These are phyloP conservation scores for Rhodosorus marinus DNA, from an alignment of 23 red algal genomes.

Conservation along the genomic window DNA sequence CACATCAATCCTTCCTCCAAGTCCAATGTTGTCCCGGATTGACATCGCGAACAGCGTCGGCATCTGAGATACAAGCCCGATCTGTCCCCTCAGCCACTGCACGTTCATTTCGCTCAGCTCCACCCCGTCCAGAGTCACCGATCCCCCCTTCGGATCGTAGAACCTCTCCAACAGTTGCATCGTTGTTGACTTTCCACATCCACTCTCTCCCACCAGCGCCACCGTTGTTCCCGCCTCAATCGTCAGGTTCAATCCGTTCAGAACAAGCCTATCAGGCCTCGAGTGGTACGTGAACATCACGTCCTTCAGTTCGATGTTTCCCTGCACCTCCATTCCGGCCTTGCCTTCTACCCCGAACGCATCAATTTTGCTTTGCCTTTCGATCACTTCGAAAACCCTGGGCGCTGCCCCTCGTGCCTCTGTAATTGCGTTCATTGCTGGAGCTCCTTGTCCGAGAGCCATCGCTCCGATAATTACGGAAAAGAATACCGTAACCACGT, in stretches of 20 bases:
- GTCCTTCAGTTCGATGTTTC: slow-evolving; percentile 31
- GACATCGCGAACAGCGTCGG: slow-evolving; percentile 76
- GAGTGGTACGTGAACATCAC: slow-evolving; percentile 70
- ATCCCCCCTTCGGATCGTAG: slow-evolving; percentile 37
- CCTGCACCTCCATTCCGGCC: slow-evolving; percentile 9
- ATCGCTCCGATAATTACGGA: slow-evolving; percentile 72
- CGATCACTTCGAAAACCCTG: slow-evolving; percentile 43
- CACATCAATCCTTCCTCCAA: slow-evolving; percentile 35
- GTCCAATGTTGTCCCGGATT: slow-evolving; percentile 82
- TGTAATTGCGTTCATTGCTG: slow-evolving; percentile 28
- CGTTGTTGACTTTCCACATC: slow-evolving; percentile 83
- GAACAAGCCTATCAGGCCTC: slow-evolving; percentile 27
- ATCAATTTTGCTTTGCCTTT: slow-evolving; percentile 33
- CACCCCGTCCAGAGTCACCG: slow-evolving; percentile 37
- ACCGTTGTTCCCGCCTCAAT: slow-evolving; percentile 53
- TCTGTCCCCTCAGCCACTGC: slow-evolving; percentile 46
- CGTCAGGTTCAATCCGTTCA: slow-evolving; percentile 30
- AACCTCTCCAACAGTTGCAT: slow-evolving; percentile 60
- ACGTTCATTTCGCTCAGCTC: slow-evolving; percentile 51
- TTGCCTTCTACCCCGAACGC: slow-evolving; percentile 23
- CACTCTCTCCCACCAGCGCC: slow-evolving; percentile 73
- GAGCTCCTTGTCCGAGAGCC: slow-evolving; percentile 74
- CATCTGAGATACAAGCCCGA: slow-evolving; percentile 84
- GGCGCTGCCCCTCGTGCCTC: slow-evolving; percentile 44
- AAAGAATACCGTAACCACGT: slow-evolving; percentile 83